Evolutionary conservation across 441 rosid species (phyloP).

Genomic region (Populus hybrid): DNA sequence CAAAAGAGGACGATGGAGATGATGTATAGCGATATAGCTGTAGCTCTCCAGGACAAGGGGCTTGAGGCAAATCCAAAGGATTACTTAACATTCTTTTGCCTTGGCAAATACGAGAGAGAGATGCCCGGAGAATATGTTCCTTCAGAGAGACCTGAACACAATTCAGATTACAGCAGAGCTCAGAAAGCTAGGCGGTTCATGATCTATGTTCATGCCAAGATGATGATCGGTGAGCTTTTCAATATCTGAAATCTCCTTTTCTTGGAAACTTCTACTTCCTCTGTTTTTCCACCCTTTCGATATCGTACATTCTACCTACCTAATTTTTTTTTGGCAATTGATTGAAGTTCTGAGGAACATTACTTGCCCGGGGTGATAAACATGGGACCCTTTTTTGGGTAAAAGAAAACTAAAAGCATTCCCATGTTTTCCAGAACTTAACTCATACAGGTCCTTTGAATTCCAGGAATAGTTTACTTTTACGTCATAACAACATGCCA

Average conservation of each 20-base stretch:
- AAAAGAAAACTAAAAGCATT: background rate
- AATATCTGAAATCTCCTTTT: background rate
- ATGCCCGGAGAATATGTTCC: slow-evolving; percentile 9
- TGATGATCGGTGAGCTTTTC: background rate
- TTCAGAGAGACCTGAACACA: no score
- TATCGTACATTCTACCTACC: no score
- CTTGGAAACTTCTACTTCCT: no score
- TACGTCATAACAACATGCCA: background rate
- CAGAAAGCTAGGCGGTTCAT: no score
- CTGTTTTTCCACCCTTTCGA: no score
- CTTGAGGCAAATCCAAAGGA: slow-evolving; percentile 62
- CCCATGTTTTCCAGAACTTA: background rate
- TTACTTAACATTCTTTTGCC: slow-evolving; percentile 83
- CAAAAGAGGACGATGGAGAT: slow-evolving; percentile 30
- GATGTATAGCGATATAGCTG: slow-evolving; percentile 26
- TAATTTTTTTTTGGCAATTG: no score
- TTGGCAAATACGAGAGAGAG: slow-evolving; percentile 79
- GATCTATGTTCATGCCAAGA: no score
- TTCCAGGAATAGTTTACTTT: background rate
- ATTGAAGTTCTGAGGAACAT: no score
- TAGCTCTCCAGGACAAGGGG: slow-evolving; percentile 49
- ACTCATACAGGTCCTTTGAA: background rate
- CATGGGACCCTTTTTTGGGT: no score
- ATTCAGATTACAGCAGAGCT: no score
- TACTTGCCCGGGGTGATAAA: no score